Evolutionary conservation across 768 basidiomycete genomes (phyloP).

Genomic region (Mycena vitilis): DNA sequence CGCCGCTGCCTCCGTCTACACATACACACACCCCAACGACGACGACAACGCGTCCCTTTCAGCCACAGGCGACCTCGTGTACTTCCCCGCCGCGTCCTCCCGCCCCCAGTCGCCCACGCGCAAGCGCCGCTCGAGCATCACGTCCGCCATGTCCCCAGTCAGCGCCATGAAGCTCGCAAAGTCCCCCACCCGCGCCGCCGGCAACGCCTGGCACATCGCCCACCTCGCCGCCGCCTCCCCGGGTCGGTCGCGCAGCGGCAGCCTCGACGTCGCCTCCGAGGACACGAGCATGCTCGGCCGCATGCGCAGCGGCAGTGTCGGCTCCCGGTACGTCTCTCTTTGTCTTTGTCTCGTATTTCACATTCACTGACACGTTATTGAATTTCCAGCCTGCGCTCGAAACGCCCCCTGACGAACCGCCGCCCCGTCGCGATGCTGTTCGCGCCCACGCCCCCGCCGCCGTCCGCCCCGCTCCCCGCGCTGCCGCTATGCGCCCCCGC

Average conservation of each 20-base stretch:
- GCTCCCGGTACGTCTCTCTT: conserved; percentile 29
- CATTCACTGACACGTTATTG: not conserved
- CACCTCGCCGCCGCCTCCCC: conserved; percentile 47
- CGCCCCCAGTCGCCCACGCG: conserved; percentile 48
- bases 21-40: conserved; percentile 21
- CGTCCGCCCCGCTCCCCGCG: conserved; percentile 28
- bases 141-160: conserved; percentile 52
- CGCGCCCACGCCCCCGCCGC: conserved; percentile 32
- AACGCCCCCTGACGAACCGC: conserved; percentile 28
- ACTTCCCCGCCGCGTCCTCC: conserved; percentile 19
- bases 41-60: conserved; percentile 23
- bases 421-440: conserved; percentile 32
- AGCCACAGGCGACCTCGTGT: conserved; percentile 23
- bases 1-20: conserved; percentile 18
- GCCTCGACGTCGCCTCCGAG: conserved; percentile 44
- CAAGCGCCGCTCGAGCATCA: conserved; percentile 60
- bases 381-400: conserved; percentile 19
- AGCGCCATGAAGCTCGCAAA: conserved; percentile 48
- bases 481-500: conserved; percentile 32
- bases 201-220: conserved; percentile 48
- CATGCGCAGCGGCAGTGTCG: conserved; percentile 53
- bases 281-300: conserved; percentile 51
- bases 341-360: not conserved
- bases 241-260: conserved; percentile 51
- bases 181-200: conserved; percentile 53